Base-by-base conservation (phyloP, 1,284 basidiomycete species). In the Cryptococcus sp. region DNA sequence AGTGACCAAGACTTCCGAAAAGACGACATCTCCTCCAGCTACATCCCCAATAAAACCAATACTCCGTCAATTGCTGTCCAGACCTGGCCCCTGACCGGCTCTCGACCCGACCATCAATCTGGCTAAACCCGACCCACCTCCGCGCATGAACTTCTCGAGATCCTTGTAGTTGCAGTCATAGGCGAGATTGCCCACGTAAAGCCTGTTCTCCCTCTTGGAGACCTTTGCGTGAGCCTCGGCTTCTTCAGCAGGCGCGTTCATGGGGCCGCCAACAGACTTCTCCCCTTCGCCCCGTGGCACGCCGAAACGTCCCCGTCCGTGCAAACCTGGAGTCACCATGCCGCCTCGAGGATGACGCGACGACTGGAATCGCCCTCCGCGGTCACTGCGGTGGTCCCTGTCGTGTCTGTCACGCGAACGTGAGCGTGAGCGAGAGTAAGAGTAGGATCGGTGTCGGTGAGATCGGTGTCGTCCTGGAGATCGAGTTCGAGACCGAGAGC, bases 131-230 rank as follows among this genome's bases (percentile, higher is more conserved):
- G 81, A 94, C 93, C 88, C 90, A 96, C 93, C 93, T 93, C 91
- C 90, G 87, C 89, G 85, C 91, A 95, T 94, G 78, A 94, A 95
- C 87, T 93, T 90, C 85, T 93, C 92, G 81, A 98, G 84, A 83
- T 96, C 93, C 81, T 90, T 87, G 83, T 94, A 96, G 82, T 90
- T 94, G 86, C 93, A 91, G 79, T 94, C 91, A 84, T 96, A 98
- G 76, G 89, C 90, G 80, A 98, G 86, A 80, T 98, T 98, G 75
- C 94, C 95, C 78, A 98, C 92, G 76, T 99, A 98, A 71, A 98
- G 92, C 66, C 95, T 85, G 81, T 97, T 94, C 83, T 98, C 93
- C 83, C 92, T 87, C 83, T 94, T 91, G 86, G 90, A 93, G 73
- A 88, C 85, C 79, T 94, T 93, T 70, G 91, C 88, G 69, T 93